Evolutionary conservation across 768 basidiomycete species (phyloP).

Genomic region (Serendipita sp.): DNA sequence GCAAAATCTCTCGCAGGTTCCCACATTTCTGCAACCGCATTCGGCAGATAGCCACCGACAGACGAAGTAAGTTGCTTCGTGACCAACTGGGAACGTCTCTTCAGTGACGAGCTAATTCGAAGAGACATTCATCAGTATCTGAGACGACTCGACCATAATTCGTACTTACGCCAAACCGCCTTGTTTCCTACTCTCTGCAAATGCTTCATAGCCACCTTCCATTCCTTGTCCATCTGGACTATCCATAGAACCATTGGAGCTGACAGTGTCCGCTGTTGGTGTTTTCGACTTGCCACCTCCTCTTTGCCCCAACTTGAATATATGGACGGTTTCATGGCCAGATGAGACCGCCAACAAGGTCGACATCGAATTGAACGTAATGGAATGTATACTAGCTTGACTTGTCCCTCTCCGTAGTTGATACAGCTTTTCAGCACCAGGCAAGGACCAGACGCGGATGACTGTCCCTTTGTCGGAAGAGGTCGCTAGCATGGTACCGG

Average conservation of each 20-base stretch:
- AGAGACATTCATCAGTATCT: background rate
- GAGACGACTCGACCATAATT: background rate
- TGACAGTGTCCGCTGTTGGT: slow-evolving; percentile 21
- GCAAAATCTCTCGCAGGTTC: slow-evolving; percentile 67
- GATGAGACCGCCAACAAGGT: slow-evolving; percentile 79
- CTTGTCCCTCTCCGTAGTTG: slow-evolving; percentile 88
- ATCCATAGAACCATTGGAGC: slow-evolving; percentile 51
- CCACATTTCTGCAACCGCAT: slow-evolving; percentile 88
- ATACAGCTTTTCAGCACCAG: slow-evolving; percentile 82
- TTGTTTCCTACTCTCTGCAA: slow-evolving; percentile 60
- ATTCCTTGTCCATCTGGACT: slow-evolving; percentile 41
- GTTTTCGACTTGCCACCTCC: slow-evolving; percentile 8
- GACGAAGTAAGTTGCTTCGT: slow-evolving; percentile 63
- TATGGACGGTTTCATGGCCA: slow-evolving; percentile 90
- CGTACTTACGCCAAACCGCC: slow-evolving; percentile 37
- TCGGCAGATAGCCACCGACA: slow-evolving; percentile 72
- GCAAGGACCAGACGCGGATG: slow-evolving; percentile 85
- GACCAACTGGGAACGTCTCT: slow-evolving; percentile 55
- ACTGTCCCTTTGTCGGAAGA: slow-evolving; percentile 93
- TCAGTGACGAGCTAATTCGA: slow-evolving; percentile 19
- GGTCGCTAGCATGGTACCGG: slow-evolving; percentile 83
- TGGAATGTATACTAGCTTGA: slow-evolving; percentile 69
- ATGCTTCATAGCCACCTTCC: slow-evolving; percentile 75
- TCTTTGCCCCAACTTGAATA: slow-evolving; percentile 59
- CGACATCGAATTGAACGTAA: slow-evolving; percentile 70